phyloP scores from a whole-genome alignment of 2,329 filamentous ascomycete genomes.

The Fusarium devonianum region DNA sequence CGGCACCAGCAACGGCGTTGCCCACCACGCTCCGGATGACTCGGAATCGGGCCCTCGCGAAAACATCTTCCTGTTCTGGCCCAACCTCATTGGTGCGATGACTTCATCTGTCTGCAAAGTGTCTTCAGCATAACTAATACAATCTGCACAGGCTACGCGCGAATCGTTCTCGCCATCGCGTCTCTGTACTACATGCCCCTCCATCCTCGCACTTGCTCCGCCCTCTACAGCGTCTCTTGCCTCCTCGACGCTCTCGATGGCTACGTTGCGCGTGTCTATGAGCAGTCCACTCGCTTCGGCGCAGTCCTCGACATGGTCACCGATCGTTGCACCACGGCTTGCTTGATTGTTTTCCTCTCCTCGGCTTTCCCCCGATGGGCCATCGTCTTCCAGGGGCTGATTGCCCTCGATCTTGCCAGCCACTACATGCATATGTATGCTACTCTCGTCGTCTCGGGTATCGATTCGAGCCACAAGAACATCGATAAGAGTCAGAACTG shows the following conservation, averaged over 20 bases:
- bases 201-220: conserved; percentile 92
- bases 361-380: conserved; percentile 95
- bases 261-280: conserved; percentile 78
- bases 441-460: conserved; percentile 85
- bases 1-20: conserved; percentile 50
- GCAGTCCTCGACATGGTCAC: conserved; percentile 99
- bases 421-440: conserved; percentile 99
- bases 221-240: conserved; percentile 92
- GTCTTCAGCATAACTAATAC: conserved; percentile 22
- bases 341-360: conserved; percentile 90
- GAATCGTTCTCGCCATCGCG: conserved; percentile 82
- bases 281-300: conserved; percentile 94
- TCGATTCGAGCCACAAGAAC: conserved; percentile 87
- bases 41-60: conserved; percentile 57
- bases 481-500: conserved; percentile 87
- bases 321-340: conserved; percentile 95
- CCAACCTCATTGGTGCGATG: conserved; percentile 78
- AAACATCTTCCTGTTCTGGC: conserved; percentile 84
- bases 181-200: conserved; percentile 99
- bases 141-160: conserved; percentile 68
- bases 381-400: conserved; percentile 92
- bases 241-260: conserved; percentile 95
- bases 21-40: conserved; percentile 45
- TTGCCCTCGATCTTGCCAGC: conserved; percentile 90
- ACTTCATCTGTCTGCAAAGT: neutral